phyloP scores from a whole-genome alignment of 768 basidiomycete genomes.

The Lactarius evosmus region DNA sequence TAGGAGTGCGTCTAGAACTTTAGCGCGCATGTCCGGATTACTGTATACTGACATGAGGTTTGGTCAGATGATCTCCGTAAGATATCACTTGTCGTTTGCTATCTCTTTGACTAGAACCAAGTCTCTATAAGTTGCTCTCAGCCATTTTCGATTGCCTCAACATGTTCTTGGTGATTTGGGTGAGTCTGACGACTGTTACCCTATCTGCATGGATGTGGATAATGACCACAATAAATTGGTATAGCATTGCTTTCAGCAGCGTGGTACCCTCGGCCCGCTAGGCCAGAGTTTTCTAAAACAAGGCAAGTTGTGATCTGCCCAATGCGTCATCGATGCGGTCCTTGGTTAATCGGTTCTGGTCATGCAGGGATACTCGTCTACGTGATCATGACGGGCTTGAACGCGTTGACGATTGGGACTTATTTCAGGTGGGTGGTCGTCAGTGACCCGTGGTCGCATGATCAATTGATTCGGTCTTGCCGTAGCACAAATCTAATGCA shows the following conservation, averaged over 20 bases:
- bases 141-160: constrained; percentile 19
- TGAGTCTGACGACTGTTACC: neutral
- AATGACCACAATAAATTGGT: neutral
- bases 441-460: neutral
- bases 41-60: neutral
- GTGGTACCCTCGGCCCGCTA: constrained; percentile 15
- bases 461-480: neutral
- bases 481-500: constrained; percentile 4
- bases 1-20: constrained; percentile 19
- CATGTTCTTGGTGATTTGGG: constrained; percentile 16
- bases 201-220: neutral
- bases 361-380: constrained; percentile 24
- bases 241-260: constrained; percentile 23
- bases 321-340: neutral
- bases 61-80: constrained; percentile 16
- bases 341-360: constrained; percentile 1
- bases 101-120: neutral
- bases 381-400: constrained; percentile 24
- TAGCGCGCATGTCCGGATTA: neutral
- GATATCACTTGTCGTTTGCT: neutral
- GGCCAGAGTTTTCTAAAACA: constrained; percentile 25
- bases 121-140: constrained; percentile 8
- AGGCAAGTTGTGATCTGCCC: constrained; percentile 15
- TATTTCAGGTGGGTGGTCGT: constrained; percentile 19
- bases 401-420: constrained; percentile 24